phyloP scores from a whole-genome alignment of 495 filamentous ascomycete species.

The Penicillium subrubescens region DNA sequence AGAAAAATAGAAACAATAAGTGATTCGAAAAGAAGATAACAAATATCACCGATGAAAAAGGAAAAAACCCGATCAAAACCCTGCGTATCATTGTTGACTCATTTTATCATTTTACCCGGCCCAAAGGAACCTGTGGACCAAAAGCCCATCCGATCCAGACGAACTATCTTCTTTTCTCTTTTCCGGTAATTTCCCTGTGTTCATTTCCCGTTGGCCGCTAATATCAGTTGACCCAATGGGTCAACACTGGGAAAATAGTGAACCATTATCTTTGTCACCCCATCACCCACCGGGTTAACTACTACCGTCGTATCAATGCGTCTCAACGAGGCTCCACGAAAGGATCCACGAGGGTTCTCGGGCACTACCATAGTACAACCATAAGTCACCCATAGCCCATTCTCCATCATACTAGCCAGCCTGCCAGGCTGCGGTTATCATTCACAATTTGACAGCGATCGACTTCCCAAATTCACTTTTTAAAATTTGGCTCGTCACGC shows the following conservation, averaged over 20 bases:
- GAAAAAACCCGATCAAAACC: not conserved
- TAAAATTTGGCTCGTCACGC: not conserved
- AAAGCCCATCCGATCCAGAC: constrained; percentile 5
- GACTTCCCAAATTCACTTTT: not conserved
- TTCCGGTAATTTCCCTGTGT: constrained; percentile 2
- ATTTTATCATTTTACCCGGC: not conserved
- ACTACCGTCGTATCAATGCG: constrained; percentile 22
- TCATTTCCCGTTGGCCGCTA: not conserved
- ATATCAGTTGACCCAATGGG: too few species aligned
- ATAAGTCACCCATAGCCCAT: too few species aligned
- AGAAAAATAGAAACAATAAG: too few species aligned
- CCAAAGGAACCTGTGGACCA: constrained; percentile 6
- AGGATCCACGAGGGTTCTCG: too few species aligned
- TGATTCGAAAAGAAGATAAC: not conserved
- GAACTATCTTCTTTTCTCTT: not conserved
- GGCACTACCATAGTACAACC: not conserved
- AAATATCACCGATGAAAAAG: not conserved
- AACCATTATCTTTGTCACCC: too few species aligned
- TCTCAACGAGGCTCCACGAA: not conserved
- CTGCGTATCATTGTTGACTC: not conserved
- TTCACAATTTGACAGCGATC: not conserved
- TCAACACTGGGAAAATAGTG: too few species aligned
- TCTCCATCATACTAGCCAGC: not conserved
- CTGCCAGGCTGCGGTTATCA: too few species aligned
- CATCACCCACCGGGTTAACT: constrained; percentile 2